Evolutionary conservation across 768 basidiomycete species (phyloP), one percentile per base, ranked within the genome.

Genomic region (Cystofilobasidium macerans): DNA sequence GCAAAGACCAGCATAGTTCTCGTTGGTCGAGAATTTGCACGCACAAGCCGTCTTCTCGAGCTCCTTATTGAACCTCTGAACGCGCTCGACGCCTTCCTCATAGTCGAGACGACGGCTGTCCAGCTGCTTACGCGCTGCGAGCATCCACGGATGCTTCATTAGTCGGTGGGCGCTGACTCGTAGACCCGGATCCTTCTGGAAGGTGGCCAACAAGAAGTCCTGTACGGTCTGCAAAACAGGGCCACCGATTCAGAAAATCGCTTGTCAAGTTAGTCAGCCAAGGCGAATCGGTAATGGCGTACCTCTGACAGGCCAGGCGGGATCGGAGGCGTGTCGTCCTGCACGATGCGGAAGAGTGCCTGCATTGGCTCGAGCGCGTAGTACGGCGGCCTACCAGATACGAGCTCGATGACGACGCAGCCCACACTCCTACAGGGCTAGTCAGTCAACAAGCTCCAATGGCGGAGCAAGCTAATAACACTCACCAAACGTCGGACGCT

Each of bases 351-450:
- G 78, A 95, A 99, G 32, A 99, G 83, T 0, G 95, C 95, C 54
- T 93, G 95, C 92, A 99, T 95, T 3, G 95, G 95, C 69, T 91
- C 90, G 47, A 98, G 83, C 71, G 86, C 87, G 77, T 94, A 89
- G 75, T 97, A 95, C 1, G 95, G 95, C 8, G 94, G 95, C 69
- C 88, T 91, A 3, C 94, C 86, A 72, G 86, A 85, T 32, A 92
- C 77, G 6, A 99, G 82, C 73, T 99, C 95, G 65, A 99, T 93
- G 6, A 97, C 92, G n/a, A 94, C 88, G 73, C 92, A 97, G 18
- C 95, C 95, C 14, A 95, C 89, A 71, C 87, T 89, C 84, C 82
- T 83, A 64, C 2, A 63, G 18, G 8, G 9, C 51, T 28, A 11
- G 11, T 9, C 28, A 12, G 51, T 53, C 51, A 20, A 28, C 12